phyloP scores from a whole-genome alignment of 2,329 filamentous ascomycete species.

The Colletotrichum sublineola region DNA sequence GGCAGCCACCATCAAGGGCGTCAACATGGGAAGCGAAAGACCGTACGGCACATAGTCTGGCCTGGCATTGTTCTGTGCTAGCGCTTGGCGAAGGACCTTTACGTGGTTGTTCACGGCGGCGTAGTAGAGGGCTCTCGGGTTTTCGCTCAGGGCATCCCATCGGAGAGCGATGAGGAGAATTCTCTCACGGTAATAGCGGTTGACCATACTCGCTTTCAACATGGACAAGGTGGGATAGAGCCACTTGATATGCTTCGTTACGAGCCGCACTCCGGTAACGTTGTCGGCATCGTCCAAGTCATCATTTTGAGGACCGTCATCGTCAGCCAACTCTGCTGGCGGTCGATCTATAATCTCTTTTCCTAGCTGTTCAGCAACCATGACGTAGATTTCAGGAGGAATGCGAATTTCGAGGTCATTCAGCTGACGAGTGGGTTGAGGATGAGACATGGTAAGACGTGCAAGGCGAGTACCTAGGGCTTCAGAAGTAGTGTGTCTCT shows the following conservation, averaged over 20 bases:
- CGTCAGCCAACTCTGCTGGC: not conserved
- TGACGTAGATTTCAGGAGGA: conserved; percentile 2
- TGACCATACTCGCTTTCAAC: conserved; percentile 24
- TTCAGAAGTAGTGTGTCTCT: too few relatives aligned
- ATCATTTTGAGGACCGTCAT: not conserved
- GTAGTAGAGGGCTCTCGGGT: conserved; percentile 18
- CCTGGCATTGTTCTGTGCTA: not conserved
- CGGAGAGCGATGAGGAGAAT: conserved; percentile 11
- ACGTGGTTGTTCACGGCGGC: conserved; percentile 13
- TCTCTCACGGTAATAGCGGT: not conserved
- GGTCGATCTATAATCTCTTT: not conserved
- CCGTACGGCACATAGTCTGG: conserved; percentile 7
- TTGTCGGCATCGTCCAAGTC: not conserved
- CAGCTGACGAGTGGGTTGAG: not conserved
- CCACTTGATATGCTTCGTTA: not conserved
- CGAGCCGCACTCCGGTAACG: not conserved
- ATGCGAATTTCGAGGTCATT: not conserved
- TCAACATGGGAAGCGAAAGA: not conserved
- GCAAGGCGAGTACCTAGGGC: not conserved
- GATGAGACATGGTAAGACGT: not conserved
- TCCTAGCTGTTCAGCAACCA: conserved; percentile 12
- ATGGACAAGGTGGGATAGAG: conserved; percentile 4
- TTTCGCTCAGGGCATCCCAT: conserved; percentile 14
- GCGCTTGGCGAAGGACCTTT: not conserved
- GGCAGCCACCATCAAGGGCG: conserved; percentile 18